Evolutionary conservation across 495 filamentous ascomycete genomes (phyloP).

Genomic region (Annulohypoxylon nitens): DNA sequence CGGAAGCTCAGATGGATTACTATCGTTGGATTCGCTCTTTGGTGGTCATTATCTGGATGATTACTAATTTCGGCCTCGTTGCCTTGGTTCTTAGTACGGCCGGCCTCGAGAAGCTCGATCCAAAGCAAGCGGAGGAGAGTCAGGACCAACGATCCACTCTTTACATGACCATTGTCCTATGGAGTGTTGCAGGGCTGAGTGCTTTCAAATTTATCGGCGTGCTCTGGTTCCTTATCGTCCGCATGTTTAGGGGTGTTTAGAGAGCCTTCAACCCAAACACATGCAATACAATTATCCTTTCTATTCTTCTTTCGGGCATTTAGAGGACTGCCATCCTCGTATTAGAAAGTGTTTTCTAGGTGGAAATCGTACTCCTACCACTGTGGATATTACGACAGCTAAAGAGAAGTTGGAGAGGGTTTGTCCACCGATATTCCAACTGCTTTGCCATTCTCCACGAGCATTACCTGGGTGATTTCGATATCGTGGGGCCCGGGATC

Average conservation of each 20-base stretch:
- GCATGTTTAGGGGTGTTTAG: constrained; percentile 82
- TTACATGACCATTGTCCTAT: constrained; percentile 92
- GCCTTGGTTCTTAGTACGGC: constrained; percentile 90
- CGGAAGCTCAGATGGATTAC: constrained; percentile 95
- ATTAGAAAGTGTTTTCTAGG: neutral
- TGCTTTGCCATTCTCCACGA: constrained; percentile 7
- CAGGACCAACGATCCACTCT: constrained; percentile 70
- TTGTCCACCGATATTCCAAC: constrained; percentile 18
- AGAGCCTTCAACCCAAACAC: constrained; percentile 7
- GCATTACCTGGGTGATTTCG: constrained; percentile 2
- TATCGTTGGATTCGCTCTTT: constrained; percentile 95
- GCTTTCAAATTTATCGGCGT: constrained; percentile 92
- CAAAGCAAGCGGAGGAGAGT: constrained; percentile 59
- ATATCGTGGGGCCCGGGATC: neutral
- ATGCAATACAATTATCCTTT: neutral
- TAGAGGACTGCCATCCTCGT: constrained; percentile 3
- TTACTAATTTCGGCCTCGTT: constrained; percentile 90
- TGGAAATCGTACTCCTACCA: neutral
- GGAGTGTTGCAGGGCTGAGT: constrained; percentile 88
- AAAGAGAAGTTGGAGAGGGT: neutral
- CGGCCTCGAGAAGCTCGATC: constrained; percentile 76
- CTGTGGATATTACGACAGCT: constrained; percentile 8
- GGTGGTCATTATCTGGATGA: constrained; percentile 96
- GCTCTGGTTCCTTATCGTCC: constrained; percentile 93
- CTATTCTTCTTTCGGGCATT: constrained; percentile 12